phyloP scores from a whole-genome alignment of 2,329 filamentous ascomycete species.

The Trematosphaeria pertusa region DNA sequence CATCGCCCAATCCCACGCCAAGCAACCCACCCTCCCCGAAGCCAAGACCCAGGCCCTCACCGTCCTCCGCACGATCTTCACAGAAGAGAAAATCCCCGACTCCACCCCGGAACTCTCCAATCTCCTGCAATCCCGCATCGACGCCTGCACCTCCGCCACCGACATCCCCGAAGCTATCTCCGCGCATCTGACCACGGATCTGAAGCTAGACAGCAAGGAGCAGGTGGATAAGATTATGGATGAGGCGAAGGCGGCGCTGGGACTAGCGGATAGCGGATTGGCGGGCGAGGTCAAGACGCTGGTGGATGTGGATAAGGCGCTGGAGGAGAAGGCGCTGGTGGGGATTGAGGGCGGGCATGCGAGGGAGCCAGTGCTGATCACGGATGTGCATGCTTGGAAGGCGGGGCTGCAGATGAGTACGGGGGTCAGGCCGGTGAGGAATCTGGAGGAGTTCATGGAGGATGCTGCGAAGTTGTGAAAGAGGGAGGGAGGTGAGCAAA shows the following conservation, averaged over 20 bases:
- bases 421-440: constrained; percentile 74
- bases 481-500: background rate
- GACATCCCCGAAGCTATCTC: constrained; percentile 61
- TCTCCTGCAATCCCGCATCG: constrained; percentile 53
- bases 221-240: constrained; percentile 58
- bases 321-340: constrained; percentile 23
- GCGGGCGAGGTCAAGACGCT: constrained; percentile 52
- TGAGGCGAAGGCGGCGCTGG: constrained; percentile 58
- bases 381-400: constrained; percentile 82
- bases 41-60: constrained; percentile 51
- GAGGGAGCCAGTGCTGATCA: constrained; percentile 66
- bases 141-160: constrained; percentile 53
- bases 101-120: constrained; percentile 20
- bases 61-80: constrained; percentile 55
- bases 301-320: constrained; percentile 17
- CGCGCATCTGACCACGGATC: constrained; percentile 53
- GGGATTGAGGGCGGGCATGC: constrained; percentile 31
- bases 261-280: constrained; percentile 37
- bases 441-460: constrained; percentile 86
- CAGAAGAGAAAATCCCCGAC: constrained; percentile 53
- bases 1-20: constrained; percentile 69
- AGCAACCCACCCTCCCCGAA: constrained; percentile 47
- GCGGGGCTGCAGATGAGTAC: constrained; percentile 73
- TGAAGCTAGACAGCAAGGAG: constrained; percentile 58
- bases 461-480: constrained; percentile 77